Base-by-base conservation (phyloP, 1,139 yeast species). In the Candida smagusa region DNA sequence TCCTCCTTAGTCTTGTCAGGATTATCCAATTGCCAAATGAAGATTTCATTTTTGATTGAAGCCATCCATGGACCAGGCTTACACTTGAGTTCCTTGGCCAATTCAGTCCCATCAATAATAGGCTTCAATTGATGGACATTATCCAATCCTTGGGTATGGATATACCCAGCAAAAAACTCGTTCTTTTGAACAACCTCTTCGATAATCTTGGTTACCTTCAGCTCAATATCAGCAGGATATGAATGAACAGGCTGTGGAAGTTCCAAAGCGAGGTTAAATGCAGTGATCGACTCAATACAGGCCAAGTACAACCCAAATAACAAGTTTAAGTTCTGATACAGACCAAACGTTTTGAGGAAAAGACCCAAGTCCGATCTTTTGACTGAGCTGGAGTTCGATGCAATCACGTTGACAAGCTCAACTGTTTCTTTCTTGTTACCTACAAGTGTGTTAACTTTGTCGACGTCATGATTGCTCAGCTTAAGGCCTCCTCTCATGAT, bases 41-140 rank as follows among this genome's bases (percentile, higher is more conserved):
- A 57, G 7, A 86, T 71, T 31, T 70, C 61, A 9, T 76, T 77
- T 41, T 77, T 73, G 8, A 81, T 62, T 22, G 61, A 60, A 7
- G 78, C 69, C 72, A 88, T 69, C 96, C 96, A 88, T 4, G 90
- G 89, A 0, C 97, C 97, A 0, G 92, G 88, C 53, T 82, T 84
- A 40, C 65, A 67, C 11, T 69, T 61, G 16, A 84, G 61, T 11
- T 68, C 61, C 34, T 68, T 63, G 35, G 74, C 64, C 34, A 88
- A 58, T 24, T 77, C 73, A 47, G 81, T 86, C 13, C 97, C 97
- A 54, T 85, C 85, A 11, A 84, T 56, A 21, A 82, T 48, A 2
- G 84, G 79, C 45, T 73, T 79, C 36, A 79, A 47, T 2, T 50
- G 53, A 47, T 74, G 69, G 0, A 68, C 77, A 7, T 72, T 56